phyloP scores from a whole-genome alignment of 1,284 basidiomycete species.

The Erythrobasidium hasegawianum region DNA sequence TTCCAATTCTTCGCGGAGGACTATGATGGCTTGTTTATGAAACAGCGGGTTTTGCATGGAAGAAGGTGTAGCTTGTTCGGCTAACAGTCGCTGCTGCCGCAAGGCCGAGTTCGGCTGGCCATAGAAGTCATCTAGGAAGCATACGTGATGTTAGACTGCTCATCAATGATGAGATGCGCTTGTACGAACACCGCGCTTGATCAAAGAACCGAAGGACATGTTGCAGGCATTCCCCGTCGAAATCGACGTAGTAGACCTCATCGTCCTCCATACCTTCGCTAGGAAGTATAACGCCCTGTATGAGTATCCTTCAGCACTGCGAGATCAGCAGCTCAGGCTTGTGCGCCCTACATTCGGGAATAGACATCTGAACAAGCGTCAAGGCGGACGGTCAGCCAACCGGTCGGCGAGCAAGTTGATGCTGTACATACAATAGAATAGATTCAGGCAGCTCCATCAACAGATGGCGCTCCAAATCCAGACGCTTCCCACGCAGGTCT shows the following conservation, averaged over 20 bases:
- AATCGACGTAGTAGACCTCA: conserved; percentile 57
- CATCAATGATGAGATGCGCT: conserved; percentile 49
- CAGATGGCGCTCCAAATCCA: conserved; percentile 93
- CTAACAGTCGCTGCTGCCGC: conserved; percentile 40
- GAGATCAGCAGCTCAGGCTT: neutral
- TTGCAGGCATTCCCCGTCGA: conserved; percentile 92
- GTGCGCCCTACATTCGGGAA: conserved; percentile 86
- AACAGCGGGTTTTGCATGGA: conserved; percentile 76
- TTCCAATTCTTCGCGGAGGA: conserved; percentile 94
- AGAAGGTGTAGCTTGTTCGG: conserved; percentile 59
- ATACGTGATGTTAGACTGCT: neutral
- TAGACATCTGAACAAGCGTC: conserved; percentile 54
- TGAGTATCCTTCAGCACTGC: neutral
- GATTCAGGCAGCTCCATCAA: conserved; percentile 98
- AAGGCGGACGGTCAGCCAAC: too few species aligned
- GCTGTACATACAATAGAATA: conserved; percentile 71
- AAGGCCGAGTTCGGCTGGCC: conserved; percentile 60
- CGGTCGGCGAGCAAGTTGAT: too few species aligned
- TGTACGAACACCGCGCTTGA: conserved; percentile 57
- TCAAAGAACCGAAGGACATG: conserved; percentile 63
- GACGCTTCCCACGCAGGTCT: conserved; percentile 84
- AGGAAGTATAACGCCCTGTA: conserved; percentile 75
- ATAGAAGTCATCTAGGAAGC: conserved; percentile 69
- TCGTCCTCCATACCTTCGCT: conserved; percentile 54
- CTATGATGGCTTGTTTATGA: conserved; percentile 96